Conservation (phyloP, 1,139 yeast genomes). For the Candida buenavistaensis region DNA sequence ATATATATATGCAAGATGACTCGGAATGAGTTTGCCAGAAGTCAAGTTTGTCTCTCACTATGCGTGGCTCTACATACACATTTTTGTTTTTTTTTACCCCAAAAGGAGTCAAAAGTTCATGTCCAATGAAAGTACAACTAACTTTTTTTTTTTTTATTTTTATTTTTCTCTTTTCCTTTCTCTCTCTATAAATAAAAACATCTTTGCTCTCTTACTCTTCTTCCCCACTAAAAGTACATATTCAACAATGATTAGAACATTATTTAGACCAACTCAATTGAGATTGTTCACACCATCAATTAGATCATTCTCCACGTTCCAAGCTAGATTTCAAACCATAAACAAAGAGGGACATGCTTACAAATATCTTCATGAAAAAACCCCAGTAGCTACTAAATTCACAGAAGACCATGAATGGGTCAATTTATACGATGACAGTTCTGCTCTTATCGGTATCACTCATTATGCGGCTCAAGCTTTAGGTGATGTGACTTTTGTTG, state of each 20-base stretch:
- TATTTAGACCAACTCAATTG: conserved; percentile 14
- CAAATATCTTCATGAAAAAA: conserved; percentile 44
- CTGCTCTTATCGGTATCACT: conserved; percentile 88
- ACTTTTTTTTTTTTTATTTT: not conserved
- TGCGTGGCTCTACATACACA: too few relatives aligned
- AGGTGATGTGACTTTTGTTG: conserved; percentile 95
- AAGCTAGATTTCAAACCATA: conserved; percentile 29
- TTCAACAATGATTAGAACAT: conserved; percentile 14
- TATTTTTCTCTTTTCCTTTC: not conserved
- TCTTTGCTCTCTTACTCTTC: not conserved
- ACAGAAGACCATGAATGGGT: conserved; percentile 97
- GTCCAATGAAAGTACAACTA: not conserved
- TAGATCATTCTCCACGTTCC: conserved; percentile 8
- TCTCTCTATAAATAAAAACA: not conserved
- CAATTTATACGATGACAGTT: conserved; percentile 78
- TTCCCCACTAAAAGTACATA: not conserved
- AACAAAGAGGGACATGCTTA: conserved; percentile 53
- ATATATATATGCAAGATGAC: too few relatives aligned
- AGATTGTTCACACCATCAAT: conserved; percentile 7
- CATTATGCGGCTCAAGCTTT: conserved; percentile 96
- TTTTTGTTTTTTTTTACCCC: not conserved
- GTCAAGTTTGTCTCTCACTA: too few relatives aligned
- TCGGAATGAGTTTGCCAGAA: too few relatives aligned
- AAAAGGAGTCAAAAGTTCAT: not conserved
- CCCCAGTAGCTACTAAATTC: conserved; percentile 61